Evolutionary conservation across 1,284 basidiomycete genomes (phyloP).

Genomic region (Neolentinus lepideus): DNA sequence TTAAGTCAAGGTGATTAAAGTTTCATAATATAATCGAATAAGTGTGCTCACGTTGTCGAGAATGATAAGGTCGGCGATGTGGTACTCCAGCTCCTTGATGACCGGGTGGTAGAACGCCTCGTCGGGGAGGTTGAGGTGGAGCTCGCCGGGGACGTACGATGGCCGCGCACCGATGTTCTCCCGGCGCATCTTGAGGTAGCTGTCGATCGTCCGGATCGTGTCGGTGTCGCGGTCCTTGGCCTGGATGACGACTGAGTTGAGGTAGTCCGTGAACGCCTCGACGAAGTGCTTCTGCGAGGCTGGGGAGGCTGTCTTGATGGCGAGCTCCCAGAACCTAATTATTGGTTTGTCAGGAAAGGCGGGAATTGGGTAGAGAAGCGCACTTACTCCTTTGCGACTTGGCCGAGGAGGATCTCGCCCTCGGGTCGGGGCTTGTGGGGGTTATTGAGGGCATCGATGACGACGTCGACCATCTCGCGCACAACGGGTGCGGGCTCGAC

Average conservation of each 20-base stretch:
- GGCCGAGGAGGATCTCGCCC: constrained; percentile 17
- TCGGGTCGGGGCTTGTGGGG: constrained; percentile 17
- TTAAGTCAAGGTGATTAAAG: constrained; percentile 1
- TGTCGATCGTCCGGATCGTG: constrained; percentile 25
- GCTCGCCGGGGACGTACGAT: constrained; percentile 29
- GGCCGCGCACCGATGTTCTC: constrained; percentile 36
- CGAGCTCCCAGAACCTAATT: constrained; percentile 31
- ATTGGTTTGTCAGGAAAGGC: not conserved
- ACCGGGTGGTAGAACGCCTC: constrained; percentile 31
- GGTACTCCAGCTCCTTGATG: constrained; percentile 25
- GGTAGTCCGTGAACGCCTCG: constrained; percentile 28
- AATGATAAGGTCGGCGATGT: constrained; percentile 31
- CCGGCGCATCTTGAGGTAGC: constrained; percentile 31
- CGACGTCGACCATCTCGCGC: constrained; percentile 17
- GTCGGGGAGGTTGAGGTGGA: constrained; percentile 32
- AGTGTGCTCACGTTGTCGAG: constrained; percentile 30
- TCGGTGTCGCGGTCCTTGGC: constrained; percentile 29
- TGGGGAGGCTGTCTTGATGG: constrained; percentile 24
- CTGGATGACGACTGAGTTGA: constrained; percentile 32
- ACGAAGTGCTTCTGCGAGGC: constrained; percentile 30
- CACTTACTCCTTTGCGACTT: constrained; percentile 25
- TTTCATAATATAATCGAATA: not conserved
- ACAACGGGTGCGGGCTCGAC: constrained; percentile 14
- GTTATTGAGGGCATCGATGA: constrained; percentile 24
- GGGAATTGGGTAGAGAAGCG: not conserved